Percentiles rank a stretch among this genome's conserved stretches.
Conservation (phyloP, 148 eudicot genomes). For the Salicornia ramosissima region DNA sequence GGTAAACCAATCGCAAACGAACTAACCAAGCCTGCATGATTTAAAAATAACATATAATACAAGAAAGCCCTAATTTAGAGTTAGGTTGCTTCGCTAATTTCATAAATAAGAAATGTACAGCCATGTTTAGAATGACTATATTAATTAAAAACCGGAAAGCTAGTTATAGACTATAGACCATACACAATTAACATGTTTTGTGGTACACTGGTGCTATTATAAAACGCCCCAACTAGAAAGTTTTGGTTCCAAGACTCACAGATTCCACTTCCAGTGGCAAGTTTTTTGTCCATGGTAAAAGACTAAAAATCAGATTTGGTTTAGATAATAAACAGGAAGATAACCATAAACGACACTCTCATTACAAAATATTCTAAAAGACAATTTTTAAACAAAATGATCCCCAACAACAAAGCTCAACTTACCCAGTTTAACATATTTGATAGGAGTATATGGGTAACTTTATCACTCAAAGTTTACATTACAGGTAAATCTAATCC, state of each 20-base stretch:
- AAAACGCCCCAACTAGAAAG: neutral
- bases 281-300: neutral
- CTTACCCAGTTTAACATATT: neutral
- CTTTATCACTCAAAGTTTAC: no score
- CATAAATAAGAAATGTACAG: neutral
- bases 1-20: neutral
- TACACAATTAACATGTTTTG: no score
- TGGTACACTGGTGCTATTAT: no score
- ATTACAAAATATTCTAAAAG: no score
- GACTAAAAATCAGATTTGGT: no score
- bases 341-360: neutral
- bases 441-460: neutral
- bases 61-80: neutral
- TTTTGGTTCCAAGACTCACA: neutral
- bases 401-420: neutral
- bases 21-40: no score
- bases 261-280: neutral
- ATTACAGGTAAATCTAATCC: no score
- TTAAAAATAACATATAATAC: neutral
- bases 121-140: neutral
- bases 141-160: neutral
- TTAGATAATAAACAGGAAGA: no score
- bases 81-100: neutral
- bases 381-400: neutral
- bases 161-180: no score